These are phyloP conservation scores for Eucalyptus tenuipes DNA, from an alignment of 345 rosid species.

Conservation along the genomic window DNA sequence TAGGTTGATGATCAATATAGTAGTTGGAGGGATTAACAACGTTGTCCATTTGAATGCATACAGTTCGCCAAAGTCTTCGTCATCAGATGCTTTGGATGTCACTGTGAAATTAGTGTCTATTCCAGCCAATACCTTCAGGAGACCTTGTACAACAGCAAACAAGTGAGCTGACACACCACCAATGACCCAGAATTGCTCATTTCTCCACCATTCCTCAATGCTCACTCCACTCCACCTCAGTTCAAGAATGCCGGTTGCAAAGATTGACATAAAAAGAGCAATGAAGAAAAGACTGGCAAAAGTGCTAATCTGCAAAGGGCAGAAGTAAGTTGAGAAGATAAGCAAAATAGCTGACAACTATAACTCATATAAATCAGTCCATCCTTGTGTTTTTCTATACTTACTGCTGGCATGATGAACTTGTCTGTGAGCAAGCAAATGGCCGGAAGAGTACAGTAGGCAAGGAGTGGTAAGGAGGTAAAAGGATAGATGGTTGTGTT, in stretches of 20 bases:
- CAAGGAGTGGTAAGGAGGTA: slow-evolving; percentile 87
- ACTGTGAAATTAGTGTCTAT: slow-evolving; percentile 96
- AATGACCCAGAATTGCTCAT: slow-evolving; percentile 97
- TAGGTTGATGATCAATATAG: slow-evolving; percentile 78
- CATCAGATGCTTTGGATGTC: slow-evolving; percentile 80
- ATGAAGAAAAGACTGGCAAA: slow-evolving; percentile 95
- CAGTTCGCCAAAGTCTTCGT: slow-evolving; percentile 85
- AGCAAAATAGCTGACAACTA: background rate
- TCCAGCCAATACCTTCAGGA: slow-evolving; percentile 79
- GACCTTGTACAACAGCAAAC: slow-evolving; percentile 88
- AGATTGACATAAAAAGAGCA: slow-evolving; percentile 67
- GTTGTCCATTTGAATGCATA: slow-evolving; percentile 96
- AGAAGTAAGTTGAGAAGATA: background rate
- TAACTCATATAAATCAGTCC: background rate
- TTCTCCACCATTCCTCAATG: slow-evolving; percentile 99
- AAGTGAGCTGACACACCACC: slow-evolving; percentile 97
- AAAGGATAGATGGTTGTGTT: slow-evolving; percentile 96
- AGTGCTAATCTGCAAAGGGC: slow-evolving; percentile 68
- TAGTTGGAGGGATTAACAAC: slow-evolving; percentile 86
- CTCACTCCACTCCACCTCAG: slow-evolving; percentile 96
- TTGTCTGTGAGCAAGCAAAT: slow-evolving; percentile 90
- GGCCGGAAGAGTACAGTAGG: slow-evolving; percentile 89
- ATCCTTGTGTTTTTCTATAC: background rate
- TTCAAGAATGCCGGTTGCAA: slow-evolving; percentile 84
- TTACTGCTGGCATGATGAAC: slow-evolving; percentile 97